Evolutionary conservation across 2,329 filamentous ascomycete genomes (phyloP), one percentile per base, ranked within the genome.

Genomic region (Sporothrix curviconia): DNA sequence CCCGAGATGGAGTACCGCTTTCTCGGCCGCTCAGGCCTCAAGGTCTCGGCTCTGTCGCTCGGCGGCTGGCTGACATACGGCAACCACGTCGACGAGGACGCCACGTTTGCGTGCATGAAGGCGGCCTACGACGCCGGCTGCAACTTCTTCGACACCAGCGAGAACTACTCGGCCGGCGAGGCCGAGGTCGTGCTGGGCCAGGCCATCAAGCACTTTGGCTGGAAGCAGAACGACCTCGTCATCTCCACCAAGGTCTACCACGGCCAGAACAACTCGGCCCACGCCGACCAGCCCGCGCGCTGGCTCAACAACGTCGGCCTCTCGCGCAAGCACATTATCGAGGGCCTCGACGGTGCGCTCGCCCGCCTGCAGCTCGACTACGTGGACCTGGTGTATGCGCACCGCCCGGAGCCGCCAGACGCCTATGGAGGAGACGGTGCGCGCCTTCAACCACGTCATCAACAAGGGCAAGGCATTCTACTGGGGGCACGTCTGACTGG

Each of bases 31-130:
- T 86, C 85, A 15, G 87, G 87, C 55, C 78, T 91, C 17, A 83
- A 90, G 69, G 86, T 91, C 34, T 90, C 86, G 28, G 79, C 83
- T 44, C 85, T 91, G 61, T 85, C 84, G 2, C 76, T 91, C 3
- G 87, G 84, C 59, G 82, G 84, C 63, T 86, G 84, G 85, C 76
- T 91, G 54, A 90, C 87, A 0, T 90, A 89, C 63, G 87, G 87
- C 55, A 86, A 86, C 17, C 84, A 89, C 64, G 83, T 89, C 32
- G 83, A 84, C 56, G 80, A 83, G 66, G 57, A 56, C 47, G 44
- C 49, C 28, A 24, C 55, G 11, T 83, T 80, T 65, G 76, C 77
- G 46, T 84, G 81, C 66, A 80, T 84, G 78, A 82, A 84, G 71
- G 76, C 79, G 43, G 83, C 83, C 2, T 85, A 81, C 61, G 80